phyloP scores from a whole-genome alignment of 495 filamentous ascomycete genomes.

The Hypoxylon cercidicola region DNA sequence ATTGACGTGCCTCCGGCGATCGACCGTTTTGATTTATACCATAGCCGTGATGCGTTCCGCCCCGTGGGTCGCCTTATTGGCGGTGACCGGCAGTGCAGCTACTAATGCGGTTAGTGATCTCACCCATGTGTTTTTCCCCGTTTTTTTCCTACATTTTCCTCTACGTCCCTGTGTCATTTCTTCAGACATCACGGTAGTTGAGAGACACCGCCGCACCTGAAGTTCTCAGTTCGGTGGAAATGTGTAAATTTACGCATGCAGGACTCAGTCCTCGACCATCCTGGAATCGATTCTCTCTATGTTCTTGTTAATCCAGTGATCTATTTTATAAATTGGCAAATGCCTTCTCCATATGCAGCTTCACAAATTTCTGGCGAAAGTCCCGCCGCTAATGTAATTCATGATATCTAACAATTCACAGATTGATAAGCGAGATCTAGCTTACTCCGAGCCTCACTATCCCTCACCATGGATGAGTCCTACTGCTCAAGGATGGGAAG shows the following conservation, averaged over 20 bases:
- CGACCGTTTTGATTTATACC: conserved; percentile 5
- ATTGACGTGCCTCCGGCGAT: conserved; percentile 12
- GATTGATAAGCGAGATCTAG: conserved; percentile 40
- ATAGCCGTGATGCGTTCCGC: conserved; percentile 32
- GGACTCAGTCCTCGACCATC: not conserved
- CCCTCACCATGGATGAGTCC: conserved; percentile 85
- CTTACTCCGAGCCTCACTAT: conserved; percentile 69
- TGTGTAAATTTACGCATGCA: too few species aligned
- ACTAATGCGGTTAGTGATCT: conserved; percentile 31
- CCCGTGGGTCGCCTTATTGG: conserved; percentile 29
- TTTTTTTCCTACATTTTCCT: not conserved
- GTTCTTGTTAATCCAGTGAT: too few species aligned
- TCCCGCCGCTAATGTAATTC: conserved; percentile 20
- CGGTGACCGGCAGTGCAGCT: conserved; percentile 21
- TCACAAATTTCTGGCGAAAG: conserved; percentile 6
- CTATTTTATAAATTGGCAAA: conserved; percentile 1
- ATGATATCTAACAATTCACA: conserved; percentile 27
- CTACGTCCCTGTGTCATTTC: not conserved
- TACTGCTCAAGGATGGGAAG: conserved; percentile 76
- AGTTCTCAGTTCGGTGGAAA: not conserved
- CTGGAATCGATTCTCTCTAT: too few species aligned
- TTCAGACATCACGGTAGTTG: not conserved
- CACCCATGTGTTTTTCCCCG: conserved; percentile 2
- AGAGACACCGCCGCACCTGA: not conserved
- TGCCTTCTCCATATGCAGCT: conserved; percentile 21